Evolutionary conservation across 2,329 filamentous ascomycete genomes (phyloP), one percentile per base, ranked within the genome.

Genomic region (Dichotomopilus funicola): DNA sequence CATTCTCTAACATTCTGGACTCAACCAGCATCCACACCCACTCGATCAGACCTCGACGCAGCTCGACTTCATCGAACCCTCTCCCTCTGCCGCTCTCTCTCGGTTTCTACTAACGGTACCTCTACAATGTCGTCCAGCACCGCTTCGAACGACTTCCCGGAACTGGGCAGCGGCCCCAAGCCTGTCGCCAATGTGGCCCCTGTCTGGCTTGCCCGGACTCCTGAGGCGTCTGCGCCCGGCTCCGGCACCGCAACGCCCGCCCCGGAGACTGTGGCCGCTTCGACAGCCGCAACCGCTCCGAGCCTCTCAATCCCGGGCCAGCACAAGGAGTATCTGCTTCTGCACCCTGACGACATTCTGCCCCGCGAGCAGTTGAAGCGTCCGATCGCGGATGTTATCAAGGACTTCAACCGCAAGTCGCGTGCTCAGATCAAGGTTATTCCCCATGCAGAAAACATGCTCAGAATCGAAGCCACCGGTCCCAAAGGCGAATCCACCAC

Each of bases 381-480:
- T 64, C 89, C 92, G 6, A 78, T 96, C 51, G 77, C 83, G 36
- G 92, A 97, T 63, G 86, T 94, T 62, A 77, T 96, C 67, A 88
- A 89, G 69, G 91, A 96, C 62, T 89, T 97, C 73, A 96, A 95
- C 74, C 89, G 87, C 73, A 89, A 87, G 68, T 95, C 89, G 58
- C 91, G 92, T 69, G 91, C 91, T 56, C 89, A 84, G 63, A 83
- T 99, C 63, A 86, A 87, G 63, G 86, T 91, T 78, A 82, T 82
- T 56, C 81, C 82, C 57, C 83, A 85, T n/a, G 80, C 85, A 60
- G 85, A 82, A 61, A 89, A 88, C 27, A 80, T 81, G 40, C 78
- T 91, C 63, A 85, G 86, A 64, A 95, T 99, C 67, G 88, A 92
- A 70, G 91, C 90, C 48, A 87, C 84, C 61, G 92, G 94, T 56